Conservation (phyloP, 345 rosid species). For the Adansonia digitata region DNA sequence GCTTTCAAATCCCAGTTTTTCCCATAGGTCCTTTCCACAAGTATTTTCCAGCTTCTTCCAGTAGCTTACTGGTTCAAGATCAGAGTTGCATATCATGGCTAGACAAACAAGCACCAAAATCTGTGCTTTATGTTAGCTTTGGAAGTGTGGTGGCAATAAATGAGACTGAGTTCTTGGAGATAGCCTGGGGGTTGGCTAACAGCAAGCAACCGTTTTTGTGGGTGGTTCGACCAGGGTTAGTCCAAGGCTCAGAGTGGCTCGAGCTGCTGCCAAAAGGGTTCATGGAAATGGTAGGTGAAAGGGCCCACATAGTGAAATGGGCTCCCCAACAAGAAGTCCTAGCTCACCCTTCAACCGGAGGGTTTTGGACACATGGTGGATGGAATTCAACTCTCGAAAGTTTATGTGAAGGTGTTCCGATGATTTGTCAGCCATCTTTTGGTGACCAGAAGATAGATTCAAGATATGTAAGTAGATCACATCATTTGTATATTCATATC, state of each 20-base stretch:
- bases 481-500: too few relatives aligned
- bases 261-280: slow-evolving; percentile 40
- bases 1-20: slow-evolving; percentile 32
- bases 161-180: slow-evolving; percentile 34
- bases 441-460: slow-evolving; percentile 57
- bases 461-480: too few relatives aligned
- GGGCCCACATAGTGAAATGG: too few relatives aligned
- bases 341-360: slow-evolving; percentile 47
- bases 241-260: slow-evolving; percentile 29
- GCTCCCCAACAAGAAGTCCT: slow-evolving; percentile 60
- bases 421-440: too few relatives aligned
- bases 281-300: too few relatives aligned
- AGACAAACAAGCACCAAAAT: too few relatives aligned
- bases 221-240: slow-evolving; percentile 39
- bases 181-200: slow-evolving; percentile 60
- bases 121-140: too few relatives aligned
- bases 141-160: slow-evolving; percentile 31
- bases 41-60: slow-evolving; percentile 17
- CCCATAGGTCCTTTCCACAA: too few relatives aligned
- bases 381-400: slow-evolving; percentile 71
- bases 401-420: slow-evolving; percentile 54
- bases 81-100: too few relatives aligned
- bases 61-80: too few relatives aligned
- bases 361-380: slow-evolving; percentile 59
- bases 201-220: too few relatives aligned